Evolutionary conservation across 768 basidiomycete genomes (phyloP), one percentile per base, ranked within the genome.

Genomic region (Tulasnella sp.): DNA sequence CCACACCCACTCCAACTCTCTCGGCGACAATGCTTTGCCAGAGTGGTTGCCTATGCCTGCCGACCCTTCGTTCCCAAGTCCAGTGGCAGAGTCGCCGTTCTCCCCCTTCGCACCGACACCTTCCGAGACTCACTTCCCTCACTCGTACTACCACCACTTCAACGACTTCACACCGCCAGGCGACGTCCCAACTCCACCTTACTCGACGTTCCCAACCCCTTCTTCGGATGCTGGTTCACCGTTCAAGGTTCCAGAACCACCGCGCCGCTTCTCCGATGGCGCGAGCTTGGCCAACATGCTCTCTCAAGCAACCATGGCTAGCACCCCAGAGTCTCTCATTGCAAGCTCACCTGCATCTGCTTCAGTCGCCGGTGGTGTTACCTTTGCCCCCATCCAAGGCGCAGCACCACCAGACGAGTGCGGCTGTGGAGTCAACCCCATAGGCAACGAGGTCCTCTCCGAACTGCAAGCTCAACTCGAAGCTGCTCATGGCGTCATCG

Each of bases 361-460:
- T 42, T 37, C 47, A 17, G 36, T 35, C 69, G 47, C 69, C n/a
- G 36, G 35, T 22, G 59, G 69, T 35, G 44, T 72, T 8, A 35
- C 71, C 8, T 65, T 65, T 35, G 36, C 64, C 3, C 40, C 62
- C 32, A 72, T 72, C 35, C 39, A 36, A 26, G 62, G 44, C 40
- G 62, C 62, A 4, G 71, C 69, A 22, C 69, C 69, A 29, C 44
- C 69, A 8, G 69, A 32, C 32, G 44, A 72, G 12, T 72, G 71
- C 62, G 71, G 71, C 29, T 72, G 71, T 72, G 71, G 71, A 37
- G 64, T 63, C n/a, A 72, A 72, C 62, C 71, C 71, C 35, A 72
- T 72, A 7, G 71, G 71, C n/a, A 72, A 66, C 71, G 71, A 72
- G 71, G 71, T 72, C 39, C 39, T 64, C 34, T 42, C 62, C 22